Conservation (phyloP, 495 filamentous ascomycete species). For the Bacidia rubella region DNA sequence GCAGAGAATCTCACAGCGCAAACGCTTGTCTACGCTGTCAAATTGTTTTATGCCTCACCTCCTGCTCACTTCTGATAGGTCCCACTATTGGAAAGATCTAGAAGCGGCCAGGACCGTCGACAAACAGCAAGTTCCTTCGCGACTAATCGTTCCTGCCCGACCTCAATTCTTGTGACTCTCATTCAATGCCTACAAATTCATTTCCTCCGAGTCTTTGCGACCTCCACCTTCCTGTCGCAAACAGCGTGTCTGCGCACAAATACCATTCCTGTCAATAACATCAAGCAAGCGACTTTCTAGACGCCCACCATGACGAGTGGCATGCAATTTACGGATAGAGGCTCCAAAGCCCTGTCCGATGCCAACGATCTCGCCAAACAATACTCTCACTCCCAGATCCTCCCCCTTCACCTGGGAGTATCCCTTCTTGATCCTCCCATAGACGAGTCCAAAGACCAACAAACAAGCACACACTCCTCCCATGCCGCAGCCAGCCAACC, state of each 20-base stretch:
- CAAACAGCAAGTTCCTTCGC: background rate
- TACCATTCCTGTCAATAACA: background rate
- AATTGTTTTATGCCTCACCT: no score
- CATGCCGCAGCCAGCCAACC: conserved; percentile 44
- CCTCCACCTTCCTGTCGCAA: no score
- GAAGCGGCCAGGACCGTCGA: background rate
- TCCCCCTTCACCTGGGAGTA: conserved; percentile 79
- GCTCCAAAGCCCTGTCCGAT: conserved; percentile 74
- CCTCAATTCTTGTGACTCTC: background rate
- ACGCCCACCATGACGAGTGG: conserved; percentile 33
- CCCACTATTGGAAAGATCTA: conserved; percentile 5
- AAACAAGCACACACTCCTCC: conserved; percentile 45
- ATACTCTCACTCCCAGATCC: conserved; percentile 79
- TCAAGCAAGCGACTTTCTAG: background rate
- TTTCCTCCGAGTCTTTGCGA: no score
- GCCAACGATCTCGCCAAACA: conserved; percentile 69
- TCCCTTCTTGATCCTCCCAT: conserved; percentile 71
- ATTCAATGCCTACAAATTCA: no score
- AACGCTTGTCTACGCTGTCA: no score
- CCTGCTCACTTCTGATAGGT: no score
- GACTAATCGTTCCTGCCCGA: background rate
- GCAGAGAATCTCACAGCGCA: no score
- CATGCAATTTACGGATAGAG: conserved; percentile 86
- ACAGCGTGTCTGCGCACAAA: background rate
- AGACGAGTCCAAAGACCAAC: conserved; percentile 65